Percentiles rank a stretch among this genome's conserved stretches.
Conservation (phyloP, 2,329 filamentous ascomycete genomes). For the Calonectria hawksworthii region DNA sequence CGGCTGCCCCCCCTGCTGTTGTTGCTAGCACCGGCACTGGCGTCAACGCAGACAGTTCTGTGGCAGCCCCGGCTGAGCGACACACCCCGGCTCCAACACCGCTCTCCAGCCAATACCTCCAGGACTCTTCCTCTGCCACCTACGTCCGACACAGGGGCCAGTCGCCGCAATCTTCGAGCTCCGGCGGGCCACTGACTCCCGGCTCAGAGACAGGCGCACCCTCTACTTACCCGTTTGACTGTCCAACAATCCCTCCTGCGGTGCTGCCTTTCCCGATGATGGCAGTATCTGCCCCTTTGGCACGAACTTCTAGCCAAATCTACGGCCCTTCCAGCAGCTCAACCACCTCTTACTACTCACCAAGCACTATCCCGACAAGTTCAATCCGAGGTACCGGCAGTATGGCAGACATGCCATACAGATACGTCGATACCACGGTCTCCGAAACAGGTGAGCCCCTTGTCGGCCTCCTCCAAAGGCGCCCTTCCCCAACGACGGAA, state of each 20-base stretch:
- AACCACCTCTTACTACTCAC: slow-evolving; percentile 27
- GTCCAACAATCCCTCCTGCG: slow-evolving; percentile 30
- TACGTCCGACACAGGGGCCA: slow-evolving; percentile 35
- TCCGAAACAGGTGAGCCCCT: slow-evolving; percentile 29
- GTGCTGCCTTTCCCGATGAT: slow-evolving; percentile 36
- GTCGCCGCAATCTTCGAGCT: slow-evolving; percentile 33
- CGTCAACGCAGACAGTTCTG: slow-evolving; percentile 33
- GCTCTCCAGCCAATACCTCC: slow-evolving; percentile 41
- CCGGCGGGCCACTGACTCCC: slow-evolving; percentile 39
- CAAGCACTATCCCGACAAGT: not conserved
- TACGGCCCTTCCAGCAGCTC: slow-evolving; percentile 39
- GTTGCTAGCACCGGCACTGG: slow-evolving; percentile 22
- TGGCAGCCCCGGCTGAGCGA: slow-evolving; percentile 37
- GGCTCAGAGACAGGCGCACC: slow-evolving; percentile 35
- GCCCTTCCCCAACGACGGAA: slow-evolving; percentile 12
- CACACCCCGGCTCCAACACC: slow-evolving; percentile 26
- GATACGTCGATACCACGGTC: slow-evolving; percentile 49
- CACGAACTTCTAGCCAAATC: slow-evolving; percentile 31
- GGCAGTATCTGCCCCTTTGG: slow-evolving; percentile 34
- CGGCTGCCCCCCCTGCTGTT: not conserved
- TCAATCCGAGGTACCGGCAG: slow-evolving; percentile 20
- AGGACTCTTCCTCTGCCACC: slow-evolving; percentile 42
- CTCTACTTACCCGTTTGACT: slow-evolving; percentile 44
- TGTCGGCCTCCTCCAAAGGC: not conserved
- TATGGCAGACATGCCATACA: slow-evolving; percentile 46